Evolutionary conservation across 2,329 filamentous ascomycete genomes (phyloP).

Genomic region (Didymella pomorum): DNA sequence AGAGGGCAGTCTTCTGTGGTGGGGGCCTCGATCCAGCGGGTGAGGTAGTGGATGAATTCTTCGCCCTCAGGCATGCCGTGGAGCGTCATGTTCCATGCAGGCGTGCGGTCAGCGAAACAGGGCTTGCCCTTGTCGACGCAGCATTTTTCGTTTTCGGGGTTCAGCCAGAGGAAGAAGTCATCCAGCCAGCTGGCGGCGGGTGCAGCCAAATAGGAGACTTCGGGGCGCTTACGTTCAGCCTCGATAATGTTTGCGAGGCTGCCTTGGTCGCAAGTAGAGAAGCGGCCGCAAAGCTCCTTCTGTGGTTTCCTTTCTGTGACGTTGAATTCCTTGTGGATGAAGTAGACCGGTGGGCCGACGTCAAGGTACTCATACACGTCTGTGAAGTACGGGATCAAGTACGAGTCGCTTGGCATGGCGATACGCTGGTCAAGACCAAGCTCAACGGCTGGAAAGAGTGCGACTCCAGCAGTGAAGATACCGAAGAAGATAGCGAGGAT

Average conservation of each 20-base stretch:
- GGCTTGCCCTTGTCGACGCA: constrained; percentile 70
- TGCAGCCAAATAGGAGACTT: constrained; percentile 86
- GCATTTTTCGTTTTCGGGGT: constrained; percentile 72
- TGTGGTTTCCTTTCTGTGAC: constrained; percentile 78
- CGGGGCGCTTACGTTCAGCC: constrained; percentile 87
- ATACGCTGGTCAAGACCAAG: constrained; percentile 94
- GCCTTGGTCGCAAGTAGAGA: constrained; percentile 83
- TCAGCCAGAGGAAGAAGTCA: constrained; percentile 96
- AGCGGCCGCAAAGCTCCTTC: constrained; percentile 87
- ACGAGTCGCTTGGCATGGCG: constrained; percentile 91
- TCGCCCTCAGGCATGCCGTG: constrained; percentile 89
- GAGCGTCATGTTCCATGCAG: constrained; percentile 88
- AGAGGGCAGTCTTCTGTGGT: constrained; percentile 86
- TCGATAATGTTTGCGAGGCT: constrained; percentile 91
- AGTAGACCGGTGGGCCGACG: constrained; percentile 92
- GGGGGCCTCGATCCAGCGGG: constrained; percentile 81
- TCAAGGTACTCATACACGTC: constrained; percentile 94
- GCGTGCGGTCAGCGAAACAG: constrained; percentile 81
- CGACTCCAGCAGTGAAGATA: constrained; percentile 83
- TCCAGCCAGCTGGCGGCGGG: constrained; percentile 96
- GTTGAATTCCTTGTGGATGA: constrained; percentile 85
- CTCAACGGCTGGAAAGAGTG: constrained; percentile 82
- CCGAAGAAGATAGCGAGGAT: constrained; percentile 86
- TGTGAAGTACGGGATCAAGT: constrained; percentile 95
- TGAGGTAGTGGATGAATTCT: constrained; percentile 88